These are phyloP conservation scores for Aspergillus ochraceus DNA, from an alignment of 2,329 filamentous ascomycete genomes.

Conservation along the genomic window DNA sequence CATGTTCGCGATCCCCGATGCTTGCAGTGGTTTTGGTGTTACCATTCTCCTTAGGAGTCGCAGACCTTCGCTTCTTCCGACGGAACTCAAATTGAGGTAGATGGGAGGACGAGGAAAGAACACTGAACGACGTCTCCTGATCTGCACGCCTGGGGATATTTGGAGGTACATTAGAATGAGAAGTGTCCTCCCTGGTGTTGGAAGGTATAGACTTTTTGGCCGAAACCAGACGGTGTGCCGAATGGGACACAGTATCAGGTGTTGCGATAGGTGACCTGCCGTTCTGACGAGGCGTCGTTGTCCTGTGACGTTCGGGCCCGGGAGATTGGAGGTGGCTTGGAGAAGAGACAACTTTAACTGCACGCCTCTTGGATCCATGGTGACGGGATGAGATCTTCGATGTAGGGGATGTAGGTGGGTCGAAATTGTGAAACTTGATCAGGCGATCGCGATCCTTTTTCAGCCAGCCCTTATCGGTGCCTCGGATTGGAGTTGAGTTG, in stretches of 20 bases:
- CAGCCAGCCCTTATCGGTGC: constrained; percentile 25
- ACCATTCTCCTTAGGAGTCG: constrained; percentile 7
- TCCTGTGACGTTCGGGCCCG: neutral
- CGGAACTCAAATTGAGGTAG: constrained; percentile 42
- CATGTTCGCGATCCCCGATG: neutral
- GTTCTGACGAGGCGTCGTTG: neutral
- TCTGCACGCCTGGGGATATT: constrained; percentile 2
- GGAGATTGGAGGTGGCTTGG: neutral
- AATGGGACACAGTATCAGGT: neutral
- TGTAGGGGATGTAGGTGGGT: constrained; percentile 40
- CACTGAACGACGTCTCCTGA: constrained; percentile 25
- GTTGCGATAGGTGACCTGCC: neutral
- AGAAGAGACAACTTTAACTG: neutral
- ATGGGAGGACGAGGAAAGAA: constrained; percentile 38
- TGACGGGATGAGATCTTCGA: constrained; percentile 23
- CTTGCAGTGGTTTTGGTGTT: constrained; percentile 5
- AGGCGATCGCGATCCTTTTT: constrained; percentile 28
- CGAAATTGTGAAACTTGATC: constrained; percentile 30
- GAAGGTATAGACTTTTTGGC: neutral
- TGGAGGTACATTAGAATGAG: neutral
- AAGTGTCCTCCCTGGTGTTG: neutral
- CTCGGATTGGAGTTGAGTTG: constrained; percentile 2
- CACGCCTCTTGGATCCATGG: constrained; percentile 13
- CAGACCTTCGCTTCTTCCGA: constrained; percentile 16
- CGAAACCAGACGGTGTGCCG: neutral